Conservation (phyloP, 2,329 filamentous ascomycete genomes). For the Fusarium goolgardi region DNA sequence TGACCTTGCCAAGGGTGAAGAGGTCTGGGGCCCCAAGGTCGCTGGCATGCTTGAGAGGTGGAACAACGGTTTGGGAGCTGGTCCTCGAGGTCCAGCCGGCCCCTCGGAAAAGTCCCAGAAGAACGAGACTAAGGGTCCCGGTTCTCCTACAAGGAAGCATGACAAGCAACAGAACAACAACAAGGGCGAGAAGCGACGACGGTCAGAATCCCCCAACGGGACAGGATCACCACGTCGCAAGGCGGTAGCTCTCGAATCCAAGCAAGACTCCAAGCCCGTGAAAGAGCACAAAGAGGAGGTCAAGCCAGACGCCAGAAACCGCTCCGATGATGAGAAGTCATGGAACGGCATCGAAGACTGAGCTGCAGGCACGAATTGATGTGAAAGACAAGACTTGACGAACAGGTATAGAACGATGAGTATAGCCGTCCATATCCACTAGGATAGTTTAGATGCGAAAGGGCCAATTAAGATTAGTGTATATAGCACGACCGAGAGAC, state of each 20-base stretch:
- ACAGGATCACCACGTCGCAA: conserved; percentile 48
- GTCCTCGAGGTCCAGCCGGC: conserved; percentile 32
- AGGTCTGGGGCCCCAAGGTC: conserved; percentile 84
- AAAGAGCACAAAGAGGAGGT: conserved; percentile 25
- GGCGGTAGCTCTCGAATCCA: conserved; percentile 42
- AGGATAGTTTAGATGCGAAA: conserved; percentile 4
- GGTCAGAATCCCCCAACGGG: conserved; percentile 45
- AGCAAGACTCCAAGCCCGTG: conserved; percentile 32
- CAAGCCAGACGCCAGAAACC: conserved; percentile 29
- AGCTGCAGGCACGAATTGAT: conserved; percentile 13
- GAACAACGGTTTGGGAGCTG: conserved; percentile 50
- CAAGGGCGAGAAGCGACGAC: conserved; percentile 48
- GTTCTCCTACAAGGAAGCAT: conserved; percentile 30
- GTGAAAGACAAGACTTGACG: conserved; percentile 7
- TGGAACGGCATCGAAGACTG: conserved; percentile 58
- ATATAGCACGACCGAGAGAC: conserved; percentile 2
- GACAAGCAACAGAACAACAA: conserved; percentile 24
- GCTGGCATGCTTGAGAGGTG: conserved; percentile 59
- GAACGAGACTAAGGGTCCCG: conserved; percentile 27
- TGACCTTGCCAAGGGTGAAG: conserved; percentile 80
- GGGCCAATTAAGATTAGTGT: background rate
- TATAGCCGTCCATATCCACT: conserved; percentile 5
- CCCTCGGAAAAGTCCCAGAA: conserved; percentile 43
- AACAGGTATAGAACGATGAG: background rate
- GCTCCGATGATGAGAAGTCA: conserved; percentile 56